These are phyloP conservation scores for Starmerella bombicola DNA, from an alignment of 805 yeast species.

Conservation along the genomic window DNA sequence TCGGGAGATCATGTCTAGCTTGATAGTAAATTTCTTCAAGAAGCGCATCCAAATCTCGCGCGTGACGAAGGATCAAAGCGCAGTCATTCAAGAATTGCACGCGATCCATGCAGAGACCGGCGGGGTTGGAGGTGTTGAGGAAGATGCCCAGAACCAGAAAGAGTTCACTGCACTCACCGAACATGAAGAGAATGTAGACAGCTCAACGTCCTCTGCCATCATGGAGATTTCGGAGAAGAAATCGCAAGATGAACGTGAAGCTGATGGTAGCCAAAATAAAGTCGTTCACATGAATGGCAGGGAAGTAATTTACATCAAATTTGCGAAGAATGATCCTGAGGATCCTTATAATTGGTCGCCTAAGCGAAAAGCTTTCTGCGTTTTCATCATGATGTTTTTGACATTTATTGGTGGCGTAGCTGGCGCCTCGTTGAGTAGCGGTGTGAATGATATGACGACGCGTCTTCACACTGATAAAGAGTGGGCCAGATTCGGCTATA, in stretches of 20 bases:
- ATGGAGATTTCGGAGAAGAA: not conserved
- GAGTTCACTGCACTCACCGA: slow-evolving; percentile 6
- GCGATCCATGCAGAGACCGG: slow-evolving; percentile 3
- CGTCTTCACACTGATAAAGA: slow-evolving; percentile 58
- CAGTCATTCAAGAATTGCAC: slow-evolving; percentile 9
- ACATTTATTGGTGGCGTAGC: slow-evolving; percentile 89
- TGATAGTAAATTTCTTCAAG: slow-evolving; percentile 28
- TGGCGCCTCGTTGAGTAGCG: slow-evolving; percentile 80
- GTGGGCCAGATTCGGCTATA: slow-evolving; percentile 43
- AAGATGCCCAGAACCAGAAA: slow-evolving; percentile 5
- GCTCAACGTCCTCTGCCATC: not conserved
- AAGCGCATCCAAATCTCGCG: slow-evolving; percentile 9
- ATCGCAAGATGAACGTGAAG: not conserved
- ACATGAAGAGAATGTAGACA: slow-evolving; percentile 4
- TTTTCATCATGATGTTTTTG: slow-evolving; percentile 51
- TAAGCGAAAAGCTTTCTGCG: slow-evolving; percentile 33
- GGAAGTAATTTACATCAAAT: slow-evolving; percentile 36
- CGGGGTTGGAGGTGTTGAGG: slow-evolving; percentile 13
- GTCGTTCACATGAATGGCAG: slow-evolving; percentile 11
- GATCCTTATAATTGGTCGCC: slow-evolving; percentile 80
- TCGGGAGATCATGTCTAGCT: no score
- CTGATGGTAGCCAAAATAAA: not conserved
- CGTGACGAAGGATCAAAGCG: slow-evolving; percentile 11
- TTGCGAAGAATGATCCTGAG: slow-evolving; percentile 80
- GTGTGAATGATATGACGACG: slow-evolving; percentile 54